Evolutionary conservation across 164 flowering plant species (phyloP).

Genomic region (Umbellularia californica): DNA sequence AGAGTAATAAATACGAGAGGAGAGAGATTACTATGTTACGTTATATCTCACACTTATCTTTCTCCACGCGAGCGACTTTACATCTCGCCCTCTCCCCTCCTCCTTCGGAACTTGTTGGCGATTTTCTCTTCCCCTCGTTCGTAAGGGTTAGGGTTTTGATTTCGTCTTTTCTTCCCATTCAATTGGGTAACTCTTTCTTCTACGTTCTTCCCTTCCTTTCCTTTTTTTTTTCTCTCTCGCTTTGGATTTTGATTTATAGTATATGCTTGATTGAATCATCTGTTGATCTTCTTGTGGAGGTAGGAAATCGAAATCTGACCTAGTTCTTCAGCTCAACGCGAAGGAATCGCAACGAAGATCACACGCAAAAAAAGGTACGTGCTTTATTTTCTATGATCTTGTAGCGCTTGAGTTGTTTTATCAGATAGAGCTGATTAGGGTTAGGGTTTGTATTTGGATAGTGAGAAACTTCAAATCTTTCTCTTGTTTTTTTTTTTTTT

Average conservation of each 20-base stretch:
- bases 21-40: too few relatives aligned
- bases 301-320: constrained; percentile 6
- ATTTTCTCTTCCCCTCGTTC: background rate
- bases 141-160: constrained; percentile 7
- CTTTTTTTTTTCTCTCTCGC: background rate
- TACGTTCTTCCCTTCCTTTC: too few relatives aligned
- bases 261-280: background rate
- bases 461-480: background rate
- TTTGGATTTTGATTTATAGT: background rate
- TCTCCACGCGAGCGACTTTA: background rate
- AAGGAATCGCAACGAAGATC: background rate
- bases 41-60: too few relatives aligned
- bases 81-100: background rate
- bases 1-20: too few relatives aligned
- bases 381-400: background rate
- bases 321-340: background rate
- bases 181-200: too few relatives aligned
- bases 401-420: background rate
- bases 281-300: background rate
- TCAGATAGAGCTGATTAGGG: background rate
- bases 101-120: background rate
- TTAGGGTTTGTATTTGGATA: background rate
- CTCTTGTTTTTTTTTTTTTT: background rate
- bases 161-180: too few relatives aligned
- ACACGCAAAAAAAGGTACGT: background rate